These are phyloP conservation scores for Phytomonas sp. DNA, from an alignment of 208 protist species.

Conservation along the genomic window DNA sequence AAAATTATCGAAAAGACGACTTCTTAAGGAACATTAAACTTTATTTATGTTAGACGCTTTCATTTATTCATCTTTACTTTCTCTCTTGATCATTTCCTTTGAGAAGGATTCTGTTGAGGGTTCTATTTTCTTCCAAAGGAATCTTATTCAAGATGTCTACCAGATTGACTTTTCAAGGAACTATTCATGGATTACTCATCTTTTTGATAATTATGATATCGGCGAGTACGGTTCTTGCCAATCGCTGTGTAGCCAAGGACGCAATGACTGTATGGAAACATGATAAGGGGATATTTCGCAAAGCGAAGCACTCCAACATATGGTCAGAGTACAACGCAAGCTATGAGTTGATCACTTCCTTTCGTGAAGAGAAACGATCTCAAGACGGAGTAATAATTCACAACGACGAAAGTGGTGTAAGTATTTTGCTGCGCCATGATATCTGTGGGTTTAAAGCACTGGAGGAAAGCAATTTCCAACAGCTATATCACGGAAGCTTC, in stretches of 20 bases:
- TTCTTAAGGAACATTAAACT: background rate
- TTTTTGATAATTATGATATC: constrained; percentile 6
- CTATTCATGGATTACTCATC: background rate
- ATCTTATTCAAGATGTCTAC: background rate
- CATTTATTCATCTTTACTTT: background rate
- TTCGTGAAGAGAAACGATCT: constrained; percentile 31
- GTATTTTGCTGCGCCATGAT: constrained; percentile 48
- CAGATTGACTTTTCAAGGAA: background rate
- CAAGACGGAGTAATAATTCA: constrained; percentile 31
- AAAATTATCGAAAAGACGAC: background rate
- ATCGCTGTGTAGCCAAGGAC: constrained; percentile 3
- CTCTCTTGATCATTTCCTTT: background rate
- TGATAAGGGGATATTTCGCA: constrained; percentile 41
- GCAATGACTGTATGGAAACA: constrained; percentile 43
- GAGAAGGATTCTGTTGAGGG: background rate
- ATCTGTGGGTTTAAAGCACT: constrained; percentile 38
- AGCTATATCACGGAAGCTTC: constrained; percentile 62
- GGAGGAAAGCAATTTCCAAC: constrained; percentile 41
- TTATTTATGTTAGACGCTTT: background rate
- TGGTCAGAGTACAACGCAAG: constrained; percentile 59
- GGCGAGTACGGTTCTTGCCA: background rate
- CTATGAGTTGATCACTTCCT: constrained; percentile 18
- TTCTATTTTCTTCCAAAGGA: background rate
- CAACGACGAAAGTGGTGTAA: constrained; percentile 28
- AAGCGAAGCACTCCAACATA: background rate